phyloP scores from a whole-genome alignment of 305 asterid species.

The Ajuga reptans region DNA sequence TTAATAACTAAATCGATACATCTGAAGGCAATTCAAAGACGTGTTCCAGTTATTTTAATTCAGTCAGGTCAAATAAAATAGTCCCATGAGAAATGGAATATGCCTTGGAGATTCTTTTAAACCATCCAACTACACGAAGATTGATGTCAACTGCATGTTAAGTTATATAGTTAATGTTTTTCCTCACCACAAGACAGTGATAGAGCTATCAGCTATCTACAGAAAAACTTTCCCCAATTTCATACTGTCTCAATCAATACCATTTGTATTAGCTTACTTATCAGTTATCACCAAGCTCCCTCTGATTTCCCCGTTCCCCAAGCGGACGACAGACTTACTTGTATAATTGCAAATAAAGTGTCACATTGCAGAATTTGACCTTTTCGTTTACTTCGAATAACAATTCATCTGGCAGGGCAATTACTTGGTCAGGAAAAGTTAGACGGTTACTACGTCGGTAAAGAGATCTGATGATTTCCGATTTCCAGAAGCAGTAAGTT shows the following conservation, averaged over 20 bases:
- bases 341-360: neutral
- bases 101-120: slow-evolving; percentile 35
- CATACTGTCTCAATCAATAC: slow-evolving; percentile 10
- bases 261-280: slow-evolving; percentile 5
- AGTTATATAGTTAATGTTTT: slow-evolving; percentile 19
- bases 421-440: slow-evolving; percentile 32
- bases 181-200: slow-evolving; percentile 14
- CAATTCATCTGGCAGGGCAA: slow-evolving; percentile 20
- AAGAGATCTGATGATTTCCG: slow-evolving; percentile 10
- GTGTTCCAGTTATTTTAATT: slow-evolving; percentile 25
- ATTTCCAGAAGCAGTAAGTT: slow-evolving; percentile 18
- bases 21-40: slow-evolving; percentile 17
- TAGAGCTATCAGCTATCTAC: slow-evolving; percentile 25
- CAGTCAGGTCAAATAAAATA: slow-evolving; percentile 24
- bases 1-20: slow-evolving; percentile 12
- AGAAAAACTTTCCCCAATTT: slow-evolving; percentile 7
- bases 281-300: neutral
- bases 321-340: neutral
- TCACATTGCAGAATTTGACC: neutral
- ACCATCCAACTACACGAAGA: slow-evolving; percentile 31
- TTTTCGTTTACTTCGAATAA: neutral
- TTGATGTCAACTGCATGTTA: slow-evolving; percentile 19
- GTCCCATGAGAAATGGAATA: slow-evolving; percentile 30
- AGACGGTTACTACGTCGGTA: slow-evolving; percentile 33
- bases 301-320: neutral